Conservation (phyloP, 495 filamentous ascomycete genomes). For the Podospora didyma region DNA sequence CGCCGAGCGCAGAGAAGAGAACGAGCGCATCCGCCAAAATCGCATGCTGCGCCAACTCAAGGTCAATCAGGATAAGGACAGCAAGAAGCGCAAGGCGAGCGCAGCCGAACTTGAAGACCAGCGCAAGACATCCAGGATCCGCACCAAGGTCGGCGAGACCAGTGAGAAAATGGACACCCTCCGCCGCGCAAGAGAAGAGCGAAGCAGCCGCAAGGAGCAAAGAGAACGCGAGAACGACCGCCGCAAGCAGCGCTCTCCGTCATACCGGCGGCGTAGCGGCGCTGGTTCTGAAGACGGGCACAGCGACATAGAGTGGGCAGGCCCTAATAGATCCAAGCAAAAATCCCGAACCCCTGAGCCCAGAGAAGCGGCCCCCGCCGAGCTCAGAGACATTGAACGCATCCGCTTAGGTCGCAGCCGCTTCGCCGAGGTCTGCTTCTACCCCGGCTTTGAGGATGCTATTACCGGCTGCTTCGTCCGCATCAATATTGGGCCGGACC, state of each 20-base stretch:
- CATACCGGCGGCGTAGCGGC: conserved; percentile 40
- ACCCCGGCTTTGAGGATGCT: conserved; percentile 78
- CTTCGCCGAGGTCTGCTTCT: conserved; percentile 84
- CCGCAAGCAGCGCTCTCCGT: conserved; percentile 45
- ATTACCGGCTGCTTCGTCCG: conserved; percentile 77
- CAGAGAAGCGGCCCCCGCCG: conserved; percentile 51
- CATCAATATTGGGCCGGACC: conserved; percentile 70
- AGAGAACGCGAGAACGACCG: conserved; percentile 64
- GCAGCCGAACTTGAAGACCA: conserved; percentile 68
- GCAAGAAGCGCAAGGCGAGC: conserved; percentile 77
- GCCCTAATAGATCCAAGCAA: conserved; percentile 35
- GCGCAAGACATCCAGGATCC: conserved; percentile 77
- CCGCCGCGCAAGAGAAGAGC: conserved; percentile 80
- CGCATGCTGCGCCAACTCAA: conserved; percentile 77
- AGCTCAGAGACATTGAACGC: conserved; percentile 76
- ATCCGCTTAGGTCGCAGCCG: conserved; percentile 74
- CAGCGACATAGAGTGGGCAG: conserved; percentile 74
- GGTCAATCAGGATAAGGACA: conserved; percentile 59
- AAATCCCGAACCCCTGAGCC: conserved; percentile 45
- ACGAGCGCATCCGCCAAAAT: conserved; percentile 77
- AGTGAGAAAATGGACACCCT: conserved; percentile 75
- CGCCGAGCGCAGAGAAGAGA: conserved; percentile 78
- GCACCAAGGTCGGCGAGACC: conserved; percentile 77
- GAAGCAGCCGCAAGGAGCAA: conserved; percentile 70
- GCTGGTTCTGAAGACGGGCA: conserved; percentile 67